Base-by-base conservation (phyloP, 2,329 filamentous ascomycete species). In the Exophiala aquamarina region DNA sequence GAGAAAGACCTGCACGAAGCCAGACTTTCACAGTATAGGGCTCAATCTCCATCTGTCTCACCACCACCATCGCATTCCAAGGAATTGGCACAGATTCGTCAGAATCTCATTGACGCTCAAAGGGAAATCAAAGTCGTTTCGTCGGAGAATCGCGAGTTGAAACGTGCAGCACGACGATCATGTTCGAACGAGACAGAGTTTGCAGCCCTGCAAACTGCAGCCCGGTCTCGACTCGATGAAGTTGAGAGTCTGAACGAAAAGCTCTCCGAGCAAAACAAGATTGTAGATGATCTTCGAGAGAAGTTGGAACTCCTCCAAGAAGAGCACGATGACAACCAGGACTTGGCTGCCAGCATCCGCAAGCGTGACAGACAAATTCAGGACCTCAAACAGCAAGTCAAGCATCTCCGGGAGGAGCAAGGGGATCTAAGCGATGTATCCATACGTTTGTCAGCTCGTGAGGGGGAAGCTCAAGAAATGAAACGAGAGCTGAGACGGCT, bases 191-290 rank as follows among this genome's bases (percentile, higher is more conserved):
- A 70, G 21, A 67, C 71, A 41, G 68, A 72, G 41, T 66, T 71
- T 38, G 66, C 63, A 40, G 69, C 71, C 33, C 64, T 73, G 23
- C 70, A 73, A 41, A 69, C 73, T 36, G 54, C 76, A 2, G 64
- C 76, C 14, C 70, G 74, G 56, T 70, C 71, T 11, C 70, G 71
- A 6, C 66, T 70, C 4, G 65, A 72, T 2, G 75, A 77, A 58
- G 68, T 75, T 33, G 81, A 88, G 63, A 78, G 83, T 26, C 74
- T 93, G n/a, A 83, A 88, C 57, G 76, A 87, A 48, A 83, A 87
- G 60, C 75, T 93, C 20, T 74, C 78, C 4, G 81, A 87, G 60
- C 83, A 86, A 52, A 83, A 89, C 45, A 74, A 80, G 45, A 77
- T 81, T 11, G 79, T 91, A 39, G 78, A 79, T 32, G 67, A 72